A percentile compares a stretch with the other conserved stretches of the same genome.
Evolutionary conservation across 2,329 filamentous ascomycete species (phyloP).

Genomic region (Aspergillus quadrilineatus): DNA sequence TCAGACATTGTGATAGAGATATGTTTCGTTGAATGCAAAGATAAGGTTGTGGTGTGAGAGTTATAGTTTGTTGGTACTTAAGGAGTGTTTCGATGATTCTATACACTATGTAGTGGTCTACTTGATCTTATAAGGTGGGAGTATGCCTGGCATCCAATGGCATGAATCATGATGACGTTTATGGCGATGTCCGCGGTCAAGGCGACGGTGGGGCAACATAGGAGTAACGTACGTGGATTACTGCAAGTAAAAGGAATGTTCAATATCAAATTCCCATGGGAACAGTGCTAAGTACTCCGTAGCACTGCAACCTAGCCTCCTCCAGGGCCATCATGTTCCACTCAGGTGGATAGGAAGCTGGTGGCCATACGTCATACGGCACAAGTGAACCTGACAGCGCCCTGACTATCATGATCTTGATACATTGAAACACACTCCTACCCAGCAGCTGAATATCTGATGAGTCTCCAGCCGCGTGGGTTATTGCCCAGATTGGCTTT

Average conservation of each 20-base stretch:
- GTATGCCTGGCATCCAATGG: neutral
- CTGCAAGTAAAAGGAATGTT: neutral
- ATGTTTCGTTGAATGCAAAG: neutral
- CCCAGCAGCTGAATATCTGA: neutral
- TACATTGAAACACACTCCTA: neutral
- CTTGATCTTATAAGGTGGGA: neutral
- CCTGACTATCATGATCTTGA: neutral
- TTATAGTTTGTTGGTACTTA: neutral
- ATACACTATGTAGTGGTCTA: neutral
- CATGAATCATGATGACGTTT: constrained; percentile 8
- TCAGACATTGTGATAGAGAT: constrained; percentile 12
- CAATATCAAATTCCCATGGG: neutral
- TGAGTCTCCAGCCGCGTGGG: neutral
- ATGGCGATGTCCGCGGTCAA: constrained; percentile 3
- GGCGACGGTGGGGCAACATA: neutral
- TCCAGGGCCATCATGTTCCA: neutral
- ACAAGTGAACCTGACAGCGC: neutral
- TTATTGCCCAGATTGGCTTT: neutral
- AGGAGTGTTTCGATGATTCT: neutral
- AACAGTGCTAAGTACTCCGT: neutral
- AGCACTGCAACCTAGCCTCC: neutral
- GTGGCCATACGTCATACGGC: neutral
- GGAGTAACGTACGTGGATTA: neutral
- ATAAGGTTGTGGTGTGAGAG: neutral
- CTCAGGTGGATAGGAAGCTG: neutral